These are phyloP conservation scores for Ganoderma sinense DNA, from an alignment of 1,284 basidiomycete genomes.

Conservation along the genomic window DNA sequence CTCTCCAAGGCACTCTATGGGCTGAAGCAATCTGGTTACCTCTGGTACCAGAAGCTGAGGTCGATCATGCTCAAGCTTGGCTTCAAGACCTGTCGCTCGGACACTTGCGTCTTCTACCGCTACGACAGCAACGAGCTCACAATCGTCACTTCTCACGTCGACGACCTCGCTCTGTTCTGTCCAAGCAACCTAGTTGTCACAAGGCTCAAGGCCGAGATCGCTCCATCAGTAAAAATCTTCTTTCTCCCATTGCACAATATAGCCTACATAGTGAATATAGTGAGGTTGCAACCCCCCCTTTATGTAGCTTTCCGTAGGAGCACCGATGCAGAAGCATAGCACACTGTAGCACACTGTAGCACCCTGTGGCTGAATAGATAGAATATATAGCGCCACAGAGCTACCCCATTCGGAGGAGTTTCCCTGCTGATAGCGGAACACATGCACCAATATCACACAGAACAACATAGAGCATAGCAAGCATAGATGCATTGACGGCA, in stretches of 20 bases:
- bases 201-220: conserved; percentile 39
- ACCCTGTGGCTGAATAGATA: background rate
- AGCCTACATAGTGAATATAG: too few species aligned
- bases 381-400: background rate
- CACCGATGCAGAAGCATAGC: background rate
- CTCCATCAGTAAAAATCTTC: too few species aligned
- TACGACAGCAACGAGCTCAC: background rate
- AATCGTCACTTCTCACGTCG: conserved; percentile 16
- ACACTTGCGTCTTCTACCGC: too few species aligned
- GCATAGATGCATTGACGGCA: background rate
- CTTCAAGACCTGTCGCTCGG: conserved; percentile 4
- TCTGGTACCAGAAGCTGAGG: too few species aligned
- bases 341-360: background rate
- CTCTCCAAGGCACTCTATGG: too few species aligned
- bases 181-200: conserved; percentile 7
- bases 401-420: background rate
- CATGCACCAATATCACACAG: too few species aligned
- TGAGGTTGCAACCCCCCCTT: too few species aligned
- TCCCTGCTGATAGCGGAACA: too few species aligned
- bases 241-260: too few species aligned
- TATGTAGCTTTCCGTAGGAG: background rate
- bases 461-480: background rate
- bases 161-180: conserved; percentile 18
- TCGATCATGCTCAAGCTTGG: background rate
- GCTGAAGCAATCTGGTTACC: too few species aligned